A percentile compares a stretch with the other conserved stretches of the same genome.
phyloP scores from a whole-genome alignment of 1,284 basidiomycete species.

The Cryptococcus sp. region DNA sequence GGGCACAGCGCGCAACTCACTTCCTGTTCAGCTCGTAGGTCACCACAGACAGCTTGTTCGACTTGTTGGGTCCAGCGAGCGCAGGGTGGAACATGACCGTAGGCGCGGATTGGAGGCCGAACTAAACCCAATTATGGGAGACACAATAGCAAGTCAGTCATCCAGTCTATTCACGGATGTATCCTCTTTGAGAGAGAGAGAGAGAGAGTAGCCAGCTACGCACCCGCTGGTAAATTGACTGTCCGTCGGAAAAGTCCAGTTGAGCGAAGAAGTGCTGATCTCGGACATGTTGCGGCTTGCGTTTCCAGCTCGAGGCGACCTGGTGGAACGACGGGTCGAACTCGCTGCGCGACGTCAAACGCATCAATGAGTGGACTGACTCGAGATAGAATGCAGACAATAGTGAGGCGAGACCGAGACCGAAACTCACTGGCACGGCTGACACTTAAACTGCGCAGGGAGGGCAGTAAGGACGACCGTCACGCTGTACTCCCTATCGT shows the following conservation, averaged over 20 bases:
- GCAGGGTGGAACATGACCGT: slow-evolving; percentile 77
- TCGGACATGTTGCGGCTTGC: slow-evolving; percentile 62
- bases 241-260: slow-evolving; percentile 80
- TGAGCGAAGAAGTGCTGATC: slow-evolving; percentile 86
- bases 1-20: slow-evolving; percentile 57
- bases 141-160: neutral
- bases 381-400: neutral
- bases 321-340: slow-evolving; percentile 79
- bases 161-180: neutral
- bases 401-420: slow-evolving; percentile 3
- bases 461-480: slow-evolving; percentile 83
- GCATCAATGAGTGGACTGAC: neutral
- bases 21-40: slow-evolving; percentile 72
- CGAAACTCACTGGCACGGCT: slow-evolving; percentile 55
- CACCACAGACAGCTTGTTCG: slow-evolving; percentile 60
- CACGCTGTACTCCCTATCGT: slow-evolving; percentile 78
- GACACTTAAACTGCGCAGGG: slow-evolving; percentile 67
- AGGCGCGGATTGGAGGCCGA: slow-evolving; percentile 72
- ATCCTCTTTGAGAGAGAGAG: neutral
- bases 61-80: slow-evolving; percentile 65
- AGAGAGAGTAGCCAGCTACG: slow-evolving; percentile 14
- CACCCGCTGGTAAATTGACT: slow-evolving; percentile 76
- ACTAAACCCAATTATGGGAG: slow-evolving; percentile 52
- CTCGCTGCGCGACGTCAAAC: slow-evolving; percentile 58
- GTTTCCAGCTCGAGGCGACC: slow-evolving; percentile 78